These are phyloP conservation scores for Plasmodium coatneyi DNA, from an alignment of 169 alveolate species.

Conservation along the genomic window DNA sequence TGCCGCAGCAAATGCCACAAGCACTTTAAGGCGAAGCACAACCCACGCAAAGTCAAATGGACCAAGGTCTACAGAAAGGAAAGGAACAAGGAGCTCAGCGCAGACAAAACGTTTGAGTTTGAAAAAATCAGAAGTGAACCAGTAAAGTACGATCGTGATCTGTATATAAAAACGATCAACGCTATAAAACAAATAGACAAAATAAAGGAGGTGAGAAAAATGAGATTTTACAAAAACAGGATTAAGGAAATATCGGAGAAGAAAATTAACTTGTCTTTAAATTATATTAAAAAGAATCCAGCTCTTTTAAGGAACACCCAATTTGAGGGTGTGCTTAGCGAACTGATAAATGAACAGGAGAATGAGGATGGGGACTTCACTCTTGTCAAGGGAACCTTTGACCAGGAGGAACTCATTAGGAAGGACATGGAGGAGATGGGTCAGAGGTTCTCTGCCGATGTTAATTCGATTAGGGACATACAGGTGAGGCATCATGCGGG, in stretches of 20 bases:
- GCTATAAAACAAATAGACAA: constrained; percentile 96
- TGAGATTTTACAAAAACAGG: constrained; percentile 79
- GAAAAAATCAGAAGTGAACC: constrained; percentile 98
- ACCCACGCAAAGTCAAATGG: constrained; percentile 99
- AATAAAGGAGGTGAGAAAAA: constrained; percentile 92
- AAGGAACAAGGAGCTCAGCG: constrained; percentile 95
- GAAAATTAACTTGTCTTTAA: constrained; percentile 45
- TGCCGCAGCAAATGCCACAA: constrained; percentile 99
- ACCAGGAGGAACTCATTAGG: constrained; percentile 12
- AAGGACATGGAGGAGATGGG: background rate
- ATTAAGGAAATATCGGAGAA: constrained; percentile 28
- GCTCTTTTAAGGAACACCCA: constrained; percentile 27
- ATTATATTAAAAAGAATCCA: constrained; percentile 60
- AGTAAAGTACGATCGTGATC: constrained; percentile 95
- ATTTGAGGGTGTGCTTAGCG: constrained; percentile 38
- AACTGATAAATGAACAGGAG: background rate
- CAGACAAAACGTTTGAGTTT: constrained; percentile 95
- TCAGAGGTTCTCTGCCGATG: constrained; percentile 11
- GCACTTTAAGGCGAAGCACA: constrained; percentile 98
- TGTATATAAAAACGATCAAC: constrained; percentile 95
- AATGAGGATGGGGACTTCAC: background rate
- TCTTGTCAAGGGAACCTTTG: constrained; percentile 18
- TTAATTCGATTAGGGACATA: background rate
- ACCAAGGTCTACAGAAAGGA: constrained; percentile 98
- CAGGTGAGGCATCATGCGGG: constrained; percentile 13